Evolutionary conservation across 1,284 basidiomycete species (phyloP).

Genomic region (Cerrena zonata): DNA sequence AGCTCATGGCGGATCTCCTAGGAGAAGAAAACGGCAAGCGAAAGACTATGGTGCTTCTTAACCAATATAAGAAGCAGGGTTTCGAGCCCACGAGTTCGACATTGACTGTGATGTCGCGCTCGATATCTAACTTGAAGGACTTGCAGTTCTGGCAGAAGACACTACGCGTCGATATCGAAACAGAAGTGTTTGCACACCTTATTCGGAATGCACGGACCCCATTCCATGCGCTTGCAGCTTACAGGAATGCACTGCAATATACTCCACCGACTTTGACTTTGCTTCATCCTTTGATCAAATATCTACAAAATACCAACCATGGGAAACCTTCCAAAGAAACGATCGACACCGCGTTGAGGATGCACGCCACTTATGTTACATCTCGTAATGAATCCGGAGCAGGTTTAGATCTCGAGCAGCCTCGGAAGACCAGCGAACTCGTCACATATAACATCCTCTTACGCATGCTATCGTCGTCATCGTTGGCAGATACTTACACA

Average conservation of each 20-base stretch:
- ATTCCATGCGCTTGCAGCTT: constrained; percentile 41
- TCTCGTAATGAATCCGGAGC: neutral
- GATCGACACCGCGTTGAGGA: constrained; percentile 43
- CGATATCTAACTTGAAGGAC: constrained; percentile 33
- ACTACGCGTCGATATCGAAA: no score
- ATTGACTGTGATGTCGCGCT: constrained; percentile 33
- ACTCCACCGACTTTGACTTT: constrained; percentile 43
- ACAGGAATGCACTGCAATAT: constrained; percentile 36
- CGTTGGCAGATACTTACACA: constrained; percentile 40
- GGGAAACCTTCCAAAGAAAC: constrained; percentile 33
- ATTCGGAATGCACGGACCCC: no score
- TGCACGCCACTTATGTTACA: constrained; percentile 43
- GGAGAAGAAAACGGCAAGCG: neutral
- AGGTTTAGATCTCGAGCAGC: neutral
- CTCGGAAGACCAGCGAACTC: constrained; percentile 27
- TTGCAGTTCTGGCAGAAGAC: constrained; percentile 38
- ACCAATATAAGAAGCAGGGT: constrained; percentile 25
- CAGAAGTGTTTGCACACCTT: no score
- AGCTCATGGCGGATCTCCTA: neutral
- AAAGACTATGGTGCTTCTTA: constrained; percentile 7
- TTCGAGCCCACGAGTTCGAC: constrained; percentile 31
- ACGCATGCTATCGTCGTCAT: constrained; percentile 44
- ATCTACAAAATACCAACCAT: constrained; percentile 38
- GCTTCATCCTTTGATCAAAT: constrained; percentile 47
- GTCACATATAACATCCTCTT: constrained; percentile 54